phyloP scores from a whole-genome alignment of 345 rosid genomes.

The Arabidopsis suecica region DNA sequence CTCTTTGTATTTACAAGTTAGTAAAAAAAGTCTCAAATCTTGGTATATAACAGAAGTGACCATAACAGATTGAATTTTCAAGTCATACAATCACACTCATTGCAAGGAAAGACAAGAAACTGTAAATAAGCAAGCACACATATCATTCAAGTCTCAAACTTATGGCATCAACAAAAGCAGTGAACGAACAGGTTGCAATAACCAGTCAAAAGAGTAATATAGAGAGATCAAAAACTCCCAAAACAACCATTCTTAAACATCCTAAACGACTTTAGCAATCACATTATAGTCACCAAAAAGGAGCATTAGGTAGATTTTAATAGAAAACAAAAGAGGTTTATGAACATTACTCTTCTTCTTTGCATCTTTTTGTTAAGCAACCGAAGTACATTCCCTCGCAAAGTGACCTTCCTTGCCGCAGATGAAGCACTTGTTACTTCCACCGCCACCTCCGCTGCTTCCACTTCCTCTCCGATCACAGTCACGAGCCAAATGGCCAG shows the following conservation, averaged over 20 bases:
- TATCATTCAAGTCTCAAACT: constrained; percentile 34
- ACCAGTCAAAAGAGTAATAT: constrained; percentile 2
- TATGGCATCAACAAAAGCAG: constrained; percentile 32
- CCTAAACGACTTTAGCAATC: constrained; percentile 27
- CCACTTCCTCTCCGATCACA: constrained; percentile 43
- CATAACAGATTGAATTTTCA: not conserved
- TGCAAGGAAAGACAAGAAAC: constrained; percentile 4
- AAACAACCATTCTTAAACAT: constrained; percentile 28
- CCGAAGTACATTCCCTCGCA: constrained; percentile 56
- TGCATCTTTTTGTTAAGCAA: constrained; percentile 31
- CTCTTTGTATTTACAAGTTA: not conserved
- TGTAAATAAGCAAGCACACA: constrained; percentile 32
- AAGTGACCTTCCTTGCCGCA: constrained; percentile 61
- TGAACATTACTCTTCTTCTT: constrained; percentile 43
- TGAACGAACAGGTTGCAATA: constrained; percentile 15
- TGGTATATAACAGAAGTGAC: not conserved
- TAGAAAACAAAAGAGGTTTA: constrained; percentile 33
- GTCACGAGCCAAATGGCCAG: constrained; percentile 53
- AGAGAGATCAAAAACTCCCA: not conserved
- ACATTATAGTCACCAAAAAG: constrained; percentile 27
- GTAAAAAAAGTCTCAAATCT: not conserved
- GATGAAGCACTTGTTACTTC: constrained; percentile 48
- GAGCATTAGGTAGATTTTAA: constrained; percentile 2
- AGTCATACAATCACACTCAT: not conserved
- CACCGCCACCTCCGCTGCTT: constrained; percentile 29